Percentiles rank a stretch among this genome's conserved stretches.
These are phyloP conservation scores for Dipodascus geniculatus DNA, from an alignment of 805 yeast species.

Conservation along the genomic window DNA sequence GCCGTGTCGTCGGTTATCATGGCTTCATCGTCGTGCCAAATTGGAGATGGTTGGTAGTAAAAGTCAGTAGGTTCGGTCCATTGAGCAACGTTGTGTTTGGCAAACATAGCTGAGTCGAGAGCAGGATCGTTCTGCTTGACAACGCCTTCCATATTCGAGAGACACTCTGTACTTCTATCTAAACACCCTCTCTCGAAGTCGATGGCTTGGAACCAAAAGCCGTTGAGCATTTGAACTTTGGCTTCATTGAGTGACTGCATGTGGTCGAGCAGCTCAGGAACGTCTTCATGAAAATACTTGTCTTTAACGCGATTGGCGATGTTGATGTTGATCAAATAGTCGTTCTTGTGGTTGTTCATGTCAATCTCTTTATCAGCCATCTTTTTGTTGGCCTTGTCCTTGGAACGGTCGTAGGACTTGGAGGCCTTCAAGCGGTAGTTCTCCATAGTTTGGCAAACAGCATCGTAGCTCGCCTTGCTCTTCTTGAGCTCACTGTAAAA, in stretches of 20 bases:
- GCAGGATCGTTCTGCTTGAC: constrained; percentile 59
- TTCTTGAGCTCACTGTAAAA: constrained; percentile 47
- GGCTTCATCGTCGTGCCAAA: constrained; percentile 94
- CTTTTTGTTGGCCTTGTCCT: constrained; percentile 34
- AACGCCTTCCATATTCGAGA: constrained; percentile 42
- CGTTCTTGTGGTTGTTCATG: constrained; percentile 84
- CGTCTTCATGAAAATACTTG: constrained; percentile 82
- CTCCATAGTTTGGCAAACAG: constrained; percentile 71
- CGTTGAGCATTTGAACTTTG: constrained; percentile 60
- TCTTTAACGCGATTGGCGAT: constrained; percentile 87
- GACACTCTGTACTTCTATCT: constrained; percentile 31
- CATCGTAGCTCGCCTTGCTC: constrained; percentile 69
- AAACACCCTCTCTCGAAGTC: constrained; percentile 47
- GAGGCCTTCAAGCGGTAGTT: constrained; percentile 63
- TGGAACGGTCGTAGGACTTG: constrained; percentile 24
- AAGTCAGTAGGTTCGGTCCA: constrained; percentile 89
- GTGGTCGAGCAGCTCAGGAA: constrained; percentile 80
- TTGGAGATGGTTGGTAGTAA: constrained; percentile 72
- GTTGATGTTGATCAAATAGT: constrained; percentile 66
- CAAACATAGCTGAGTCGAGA: constrained; percentile 80
- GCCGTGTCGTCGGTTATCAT: constrained; percentile 39
- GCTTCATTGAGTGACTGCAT: constrained; percentile 76
- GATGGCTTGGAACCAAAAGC: constrained; percentile 50
- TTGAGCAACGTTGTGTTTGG: constrained; percentile 62
- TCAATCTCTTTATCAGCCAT: constrained; percentile 52